Conservation (phyloP, 768 basidiomycete genomes). For the Butyriboletus loyo region DNA sequence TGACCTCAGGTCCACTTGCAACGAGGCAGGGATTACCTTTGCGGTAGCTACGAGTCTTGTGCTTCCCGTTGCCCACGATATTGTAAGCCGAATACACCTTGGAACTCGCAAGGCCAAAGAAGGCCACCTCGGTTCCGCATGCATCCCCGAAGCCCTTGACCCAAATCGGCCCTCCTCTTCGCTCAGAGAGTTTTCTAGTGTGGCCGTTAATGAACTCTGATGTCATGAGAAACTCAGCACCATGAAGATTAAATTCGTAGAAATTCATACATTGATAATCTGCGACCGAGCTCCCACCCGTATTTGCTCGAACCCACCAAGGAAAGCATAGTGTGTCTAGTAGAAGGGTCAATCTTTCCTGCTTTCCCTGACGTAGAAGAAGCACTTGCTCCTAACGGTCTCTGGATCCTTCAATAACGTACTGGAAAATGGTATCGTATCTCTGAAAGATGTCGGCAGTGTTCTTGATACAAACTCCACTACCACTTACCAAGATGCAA, state of each 20-base stretch:
- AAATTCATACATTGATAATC: neutral
- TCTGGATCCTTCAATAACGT: neutral
- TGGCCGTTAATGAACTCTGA: too few species aligned
- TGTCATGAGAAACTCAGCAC: too few species aligned
- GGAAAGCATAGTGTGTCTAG: neutral
- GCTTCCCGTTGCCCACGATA: neutral
- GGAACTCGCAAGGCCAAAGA: too few species aligned
- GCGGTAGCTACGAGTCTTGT: conserved; percentile 4
- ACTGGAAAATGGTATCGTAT: neutral
- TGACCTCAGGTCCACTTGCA: neutral
- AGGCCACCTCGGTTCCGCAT: too few species aligned
- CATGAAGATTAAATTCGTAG: too few species aligned
- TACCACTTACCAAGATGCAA: conserved; percentile 2
- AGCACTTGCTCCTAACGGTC: too few species aligned
- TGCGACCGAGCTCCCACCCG: neutral
- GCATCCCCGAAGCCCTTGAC: too few species aligned
- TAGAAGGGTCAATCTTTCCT: neutral
- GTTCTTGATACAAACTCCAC: neutral
- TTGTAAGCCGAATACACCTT: conserved; percentile 1
- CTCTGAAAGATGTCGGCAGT: neutral
- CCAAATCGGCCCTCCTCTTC: too few species aligned
- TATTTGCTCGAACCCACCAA: too few species aligned
- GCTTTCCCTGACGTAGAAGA: too few species aligned
- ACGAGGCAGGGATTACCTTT: neutral
- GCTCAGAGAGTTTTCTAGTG: too few species aligned